These are phyloP conservation scores for Bolboschoenus planiculmis DNA, from an alignment of 176 grass and related monocot species.

Conservation along the genomic window DNA sequence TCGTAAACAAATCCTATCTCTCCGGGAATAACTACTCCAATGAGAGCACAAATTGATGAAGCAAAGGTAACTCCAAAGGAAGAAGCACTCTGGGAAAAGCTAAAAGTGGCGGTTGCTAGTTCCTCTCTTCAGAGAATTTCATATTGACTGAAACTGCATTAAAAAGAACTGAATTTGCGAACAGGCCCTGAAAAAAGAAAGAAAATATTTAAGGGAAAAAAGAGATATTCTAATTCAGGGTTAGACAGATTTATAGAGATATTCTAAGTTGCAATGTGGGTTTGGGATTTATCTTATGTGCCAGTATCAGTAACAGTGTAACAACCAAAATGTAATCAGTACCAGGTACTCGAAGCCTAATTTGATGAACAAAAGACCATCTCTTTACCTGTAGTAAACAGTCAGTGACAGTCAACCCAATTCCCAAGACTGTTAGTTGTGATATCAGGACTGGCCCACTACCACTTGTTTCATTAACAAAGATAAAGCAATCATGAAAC, in stretches of 20 bases:
- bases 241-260: neutral
- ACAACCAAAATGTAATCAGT: neutral
- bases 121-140: neutral
- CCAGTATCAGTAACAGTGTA: neutral
- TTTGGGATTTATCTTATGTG: neutral
- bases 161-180: neutral
- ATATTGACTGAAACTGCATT: neutral
- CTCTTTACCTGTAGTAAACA: neutral
- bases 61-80: neutral
- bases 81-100: neutral
- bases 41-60: neutral
- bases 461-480: neutral
- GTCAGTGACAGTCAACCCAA: neutral
- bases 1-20: neutral
- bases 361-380: neutral
- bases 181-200: neutral
- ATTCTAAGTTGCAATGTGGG: neutral
- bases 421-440: neutral
- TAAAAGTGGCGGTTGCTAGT: neutral
- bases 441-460: neutral
- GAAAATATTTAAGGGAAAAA: neutral
- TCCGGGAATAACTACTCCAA: neutral
- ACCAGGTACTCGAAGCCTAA: neutral
- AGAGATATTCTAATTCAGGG: neutral
- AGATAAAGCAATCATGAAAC: neutral